Evolutionary conservation across 2,329 filamentous ascomycete genomes (phyloP).

Genomic region (Cladophialophora immunda): DNA sequence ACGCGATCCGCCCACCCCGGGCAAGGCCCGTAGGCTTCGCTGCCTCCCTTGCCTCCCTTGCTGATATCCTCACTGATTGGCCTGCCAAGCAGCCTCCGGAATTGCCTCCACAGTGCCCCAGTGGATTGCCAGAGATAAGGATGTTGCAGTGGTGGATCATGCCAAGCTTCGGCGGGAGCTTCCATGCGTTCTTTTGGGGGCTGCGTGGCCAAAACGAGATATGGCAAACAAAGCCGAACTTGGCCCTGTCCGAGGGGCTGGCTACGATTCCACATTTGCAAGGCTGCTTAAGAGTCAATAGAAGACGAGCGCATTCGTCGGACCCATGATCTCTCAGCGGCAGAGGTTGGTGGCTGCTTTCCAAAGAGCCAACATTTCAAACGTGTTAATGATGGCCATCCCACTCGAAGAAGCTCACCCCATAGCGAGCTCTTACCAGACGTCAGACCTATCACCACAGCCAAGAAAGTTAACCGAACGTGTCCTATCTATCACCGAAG

Average conservation of each 20-base stretch:
- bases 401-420: neutral
- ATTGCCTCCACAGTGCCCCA: conserved; percentile 2
- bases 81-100: neutral
- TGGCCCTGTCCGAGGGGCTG: neutral
- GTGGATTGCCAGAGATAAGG: conserved; percentile 22
- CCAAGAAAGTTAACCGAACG: neutral
- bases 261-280: neutral
- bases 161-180: conserved; percentile 14
- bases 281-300: neutral
- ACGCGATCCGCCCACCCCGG: conserved; percentile 16
- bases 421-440: neutral
- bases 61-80: conserved; percentile 3
- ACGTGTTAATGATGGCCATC: neutral
- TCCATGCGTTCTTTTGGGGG: conserved; percentile 21
- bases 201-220: conserved; percentile 9
- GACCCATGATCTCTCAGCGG: neutral
- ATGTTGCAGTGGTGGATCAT: conserved; percentile 19
- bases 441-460: neutral
- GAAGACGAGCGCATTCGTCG: conserved; percentile 1
- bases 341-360: neutral
- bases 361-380: neutral
- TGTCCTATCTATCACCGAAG: neutral
- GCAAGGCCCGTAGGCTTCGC: conserved; percentile 6
- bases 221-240: neutral
- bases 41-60: conserved; percentile 5